A percentile compares a stretch with the other conserved stretches of the same genome.
phyloP scores from a whole-genome alignment of 345 rosid genomes.

The Durio zibethinus region DNA sequence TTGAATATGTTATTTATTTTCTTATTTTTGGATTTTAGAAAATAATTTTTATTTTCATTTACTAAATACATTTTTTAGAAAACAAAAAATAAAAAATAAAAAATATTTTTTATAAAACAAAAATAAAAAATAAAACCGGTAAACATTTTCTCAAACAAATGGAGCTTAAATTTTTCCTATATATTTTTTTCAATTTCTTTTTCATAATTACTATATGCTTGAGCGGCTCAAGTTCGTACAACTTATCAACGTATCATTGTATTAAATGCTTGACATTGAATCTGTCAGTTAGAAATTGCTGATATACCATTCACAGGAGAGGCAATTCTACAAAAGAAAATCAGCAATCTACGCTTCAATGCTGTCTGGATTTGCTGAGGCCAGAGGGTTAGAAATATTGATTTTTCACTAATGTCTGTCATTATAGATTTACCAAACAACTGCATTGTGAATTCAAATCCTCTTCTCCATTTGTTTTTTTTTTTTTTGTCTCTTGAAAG shows the following conservation, averaged over 20 bases:
- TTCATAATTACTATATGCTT: neutral
- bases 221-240: neutral
- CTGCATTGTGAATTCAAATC: neutral
- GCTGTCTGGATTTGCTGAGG: neutral
- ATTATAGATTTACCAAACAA: neutral
- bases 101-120: too few species aligned
- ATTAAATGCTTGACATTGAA: neutral
- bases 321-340: neutral
- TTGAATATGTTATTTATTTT: too few species aligned
- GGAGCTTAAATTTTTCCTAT: too few species aligned
- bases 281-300: neutral
- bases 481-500: neutral
- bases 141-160: too few species aligned
- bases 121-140: too few species aligned
- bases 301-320: constrained; percentile 1
- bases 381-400: neutral
- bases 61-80: too few species aligned
- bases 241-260: neutral
- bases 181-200: neutral
- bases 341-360: neutral
- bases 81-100: too few species aligned
- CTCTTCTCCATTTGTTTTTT: neutral
- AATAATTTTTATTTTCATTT: too few species aligned
- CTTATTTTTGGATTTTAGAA: too few species aligned
- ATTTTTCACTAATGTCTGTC: neutral